Evolutionary conservation across 495 filamentous ascomycete species (phyloP).

Genomic region (Hypoxylon cercidicola): DNA sequence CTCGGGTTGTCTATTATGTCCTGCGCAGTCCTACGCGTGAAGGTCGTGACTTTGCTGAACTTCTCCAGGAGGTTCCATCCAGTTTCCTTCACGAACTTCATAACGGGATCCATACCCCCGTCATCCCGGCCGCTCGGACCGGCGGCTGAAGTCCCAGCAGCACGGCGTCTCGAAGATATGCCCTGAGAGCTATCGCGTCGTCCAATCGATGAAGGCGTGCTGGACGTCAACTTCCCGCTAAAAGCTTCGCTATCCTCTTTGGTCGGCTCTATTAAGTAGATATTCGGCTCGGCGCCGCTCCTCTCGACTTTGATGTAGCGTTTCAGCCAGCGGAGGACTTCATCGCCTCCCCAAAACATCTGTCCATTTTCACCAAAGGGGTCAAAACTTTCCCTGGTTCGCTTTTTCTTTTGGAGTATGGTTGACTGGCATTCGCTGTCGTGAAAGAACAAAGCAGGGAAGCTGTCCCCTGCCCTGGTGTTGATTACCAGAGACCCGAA

Average conservation of each 20-base stretch:
- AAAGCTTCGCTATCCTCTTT: constrained; percentile 86
- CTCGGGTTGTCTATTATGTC: constrained; percentile 90
- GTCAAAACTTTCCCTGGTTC: constrained; percentile 84
- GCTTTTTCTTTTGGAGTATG: constrained; percentile 89
- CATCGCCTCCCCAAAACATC: constrained; percentile 98
- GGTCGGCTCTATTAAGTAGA: constrained; percentile 90
- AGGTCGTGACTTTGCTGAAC: constrained; percentile 94
- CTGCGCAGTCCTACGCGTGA: constrained; percentile 90
- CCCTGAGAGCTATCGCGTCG: constrained; percentile 51
- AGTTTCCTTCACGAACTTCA: constrained; percentile 94
- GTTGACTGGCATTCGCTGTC: constrained; percentile 96
- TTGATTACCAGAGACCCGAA: constrained; percentile 96
- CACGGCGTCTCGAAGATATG: constrained; percentile 40
- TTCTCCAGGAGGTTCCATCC: constrained; percentile 96
- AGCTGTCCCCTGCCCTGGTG: constrained; percentile 85
- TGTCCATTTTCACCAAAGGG: constrained; percentile 85
- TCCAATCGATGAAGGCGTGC: constrained; percentile 53
- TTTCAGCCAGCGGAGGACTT: constrained; percentile 90
- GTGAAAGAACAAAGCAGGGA: constrained; percentile 96
- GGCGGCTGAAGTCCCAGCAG: constrained; percentile 39
- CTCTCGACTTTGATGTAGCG: constrained; percentile 84
- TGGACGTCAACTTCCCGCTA: constrained; percentile 66
- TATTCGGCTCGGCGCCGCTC: constrained; percentile 82
- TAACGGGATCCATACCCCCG: constrained; percentile 93
- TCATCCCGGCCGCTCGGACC: constrained; percentile 57